Percentiles rank a stretch among this genome's conserved stretches.
phyloP scores from a whole-genome alignment of 148 eudicot genomes.

The Rhododendron ferrugineum region DNA sequence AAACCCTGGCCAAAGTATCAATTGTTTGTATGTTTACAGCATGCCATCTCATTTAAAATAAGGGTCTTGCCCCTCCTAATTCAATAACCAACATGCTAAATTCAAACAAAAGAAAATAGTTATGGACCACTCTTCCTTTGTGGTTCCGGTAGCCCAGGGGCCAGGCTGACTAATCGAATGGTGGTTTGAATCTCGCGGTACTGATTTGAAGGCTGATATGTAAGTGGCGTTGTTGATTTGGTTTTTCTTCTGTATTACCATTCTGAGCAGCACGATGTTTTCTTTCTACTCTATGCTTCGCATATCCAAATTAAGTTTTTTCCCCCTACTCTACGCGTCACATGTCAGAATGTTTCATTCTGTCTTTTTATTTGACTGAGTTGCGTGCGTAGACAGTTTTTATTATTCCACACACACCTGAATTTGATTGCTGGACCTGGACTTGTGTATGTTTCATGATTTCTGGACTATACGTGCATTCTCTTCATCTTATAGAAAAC shows the following conservation, averaged over 20 bases:
- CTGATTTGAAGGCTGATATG: neutral
- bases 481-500: neutral
- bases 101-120: no score
- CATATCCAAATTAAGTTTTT: neutral
- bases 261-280: neutral
- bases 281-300: neutral
- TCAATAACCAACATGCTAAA: no score
- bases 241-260: neutral
- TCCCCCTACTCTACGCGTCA: neutral
- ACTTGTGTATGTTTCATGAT: neutral
- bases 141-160: no score
- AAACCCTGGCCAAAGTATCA: no score
- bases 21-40: no score
- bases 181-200: neutral
- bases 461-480: neutral
- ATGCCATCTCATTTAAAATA: no score
- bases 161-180: no score
- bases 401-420: neutral
- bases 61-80: no score
- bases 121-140: no score
- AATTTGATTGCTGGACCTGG: neutral
- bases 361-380: neutral
- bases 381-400: neutral
- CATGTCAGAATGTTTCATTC: neutral
- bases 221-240: neutral